phyloP scores from a whole-genome alignment of 192 early-diverging fungal genomes.

The Mortierella antarctica region DNA sequence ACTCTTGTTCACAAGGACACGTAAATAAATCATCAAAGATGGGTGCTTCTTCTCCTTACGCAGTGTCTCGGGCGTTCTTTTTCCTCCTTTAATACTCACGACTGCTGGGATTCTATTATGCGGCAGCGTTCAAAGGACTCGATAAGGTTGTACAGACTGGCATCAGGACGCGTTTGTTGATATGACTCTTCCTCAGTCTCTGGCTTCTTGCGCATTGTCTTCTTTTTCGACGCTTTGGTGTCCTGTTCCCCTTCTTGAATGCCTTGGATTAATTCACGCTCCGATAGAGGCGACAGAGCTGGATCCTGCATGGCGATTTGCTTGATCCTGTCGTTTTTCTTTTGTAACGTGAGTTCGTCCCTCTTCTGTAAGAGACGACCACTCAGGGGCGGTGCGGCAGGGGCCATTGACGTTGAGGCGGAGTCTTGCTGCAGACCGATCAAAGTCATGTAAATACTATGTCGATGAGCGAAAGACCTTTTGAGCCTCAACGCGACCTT shows the following conservation, averaged over 20 bases:
- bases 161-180: slow-evolving; percentile 33
- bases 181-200: slow-evolving; percentile 19
- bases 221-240: slow-evolving; percentile 8
- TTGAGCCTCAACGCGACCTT: slow-evolving; percentile 67
- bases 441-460: slow-evolving; percentile 73
- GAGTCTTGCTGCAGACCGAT: slow-evolving; percentile 56
- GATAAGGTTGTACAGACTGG: slow-evolving; percentile 35
- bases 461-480: slow-evolving; percentile 68
- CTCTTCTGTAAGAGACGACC: slow-evolving; percentile 35
- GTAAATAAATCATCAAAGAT: slow-evolving; percentile 22
- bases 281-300: slow-evolving; percentile 9
- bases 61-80: background rate
- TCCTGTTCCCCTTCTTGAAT: slow-evolving; percentile 32
- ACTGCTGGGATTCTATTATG: slow-evolving; percentile 29
- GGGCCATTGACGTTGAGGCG: background rate
- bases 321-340: slow-evolving; percentile 35
- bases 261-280: slow-evolving; percentile 33
- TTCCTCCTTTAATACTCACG: background rate
- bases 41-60: slow-evolving; percentile 21
- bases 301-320: slow-evolving; percentile 35
- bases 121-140: slow-evolving; percentile 48
- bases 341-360: background rate
- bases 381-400: background rate
- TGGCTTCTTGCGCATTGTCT: slow-evolving; percentile 9
- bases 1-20: slow-evolving; percentile 7